phyloP scores from a whole-genome alignment of 768 basidiomycete genomes.

The Strobilomyces echinocephalus region DNA sequence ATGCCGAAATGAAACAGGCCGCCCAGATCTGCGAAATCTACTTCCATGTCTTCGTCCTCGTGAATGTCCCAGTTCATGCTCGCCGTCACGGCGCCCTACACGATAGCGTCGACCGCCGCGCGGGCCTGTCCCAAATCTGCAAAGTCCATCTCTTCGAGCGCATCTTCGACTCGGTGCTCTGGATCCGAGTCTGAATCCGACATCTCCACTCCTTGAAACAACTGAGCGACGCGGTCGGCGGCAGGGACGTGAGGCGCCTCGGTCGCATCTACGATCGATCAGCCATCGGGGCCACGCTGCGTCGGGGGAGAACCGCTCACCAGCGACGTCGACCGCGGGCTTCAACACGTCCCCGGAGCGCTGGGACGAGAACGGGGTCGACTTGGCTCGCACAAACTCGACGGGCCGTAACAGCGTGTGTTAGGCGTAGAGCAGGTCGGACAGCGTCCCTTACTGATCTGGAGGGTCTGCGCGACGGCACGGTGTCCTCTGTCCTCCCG shows the following conservation, averaged over 20 bases:
- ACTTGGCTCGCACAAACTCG: slow-evolving; percentile 57
- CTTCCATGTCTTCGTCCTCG: slow-evolving; percentile 39
- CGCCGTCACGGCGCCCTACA: neutral
- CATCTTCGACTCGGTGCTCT: slow-evolving; percentile 29
- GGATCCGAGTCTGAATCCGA: slow-evolving; percentile 24
- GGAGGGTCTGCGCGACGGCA: too few relatives aligned
- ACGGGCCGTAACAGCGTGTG: slow-evolving; percentile 63
- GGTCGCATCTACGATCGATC: slow-evolving; percentile 28
- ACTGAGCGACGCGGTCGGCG: slow-evolving; percentile 57
- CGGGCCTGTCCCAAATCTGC: slow-evolving; percentile 50
- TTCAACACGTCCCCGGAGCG: slow-evolving; percentile 59
- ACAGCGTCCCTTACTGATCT: too few relatives aligned
- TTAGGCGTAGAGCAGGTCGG: slow-evolving; percentile 47
- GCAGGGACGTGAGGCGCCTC: slow-evolving; percentile 61
- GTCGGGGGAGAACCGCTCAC: slow-evolving; percentile 28
- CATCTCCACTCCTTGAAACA: slow-evolving; percentile 45
- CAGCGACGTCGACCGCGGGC: slow-evolving; percentile 45
- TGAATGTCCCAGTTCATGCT: neutral
- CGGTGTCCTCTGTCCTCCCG: too few relatives aligned
- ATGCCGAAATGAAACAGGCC: too few relatives aligned
- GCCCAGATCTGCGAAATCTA: slow-evolving; percentile 48
- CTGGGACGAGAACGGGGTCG: slow-evolving; percentile 48
- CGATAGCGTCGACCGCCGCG: slow-evolving; percentile 35
- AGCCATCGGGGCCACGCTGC: neutral
- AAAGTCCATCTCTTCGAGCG: slow-evolving; percentile 63